Evolutionary conservation across 345 rosid species (phyloP).

Genomic region (Rubroshorea leprosula): DNA sequence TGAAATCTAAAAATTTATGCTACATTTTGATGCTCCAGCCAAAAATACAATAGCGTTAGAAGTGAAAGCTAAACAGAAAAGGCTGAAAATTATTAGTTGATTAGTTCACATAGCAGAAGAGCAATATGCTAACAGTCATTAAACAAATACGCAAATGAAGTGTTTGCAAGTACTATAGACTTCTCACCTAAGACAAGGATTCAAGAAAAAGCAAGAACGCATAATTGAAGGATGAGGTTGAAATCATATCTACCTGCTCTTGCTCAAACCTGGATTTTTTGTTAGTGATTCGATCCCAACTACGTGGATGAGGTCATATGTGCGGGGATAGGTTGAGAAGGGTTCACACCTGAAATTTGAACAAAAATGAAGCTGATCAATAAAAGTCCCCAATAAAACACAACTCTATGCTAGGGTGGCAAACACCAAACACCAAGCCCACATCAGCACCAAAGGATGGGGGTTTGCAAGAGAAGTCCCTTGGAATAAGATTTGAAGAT

Average conservation of each 20-base stretch:
- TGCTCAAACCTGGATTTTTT: slow-evolving; percentile 40
- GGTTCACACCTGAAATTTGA: slow-evolving; percentile 84
- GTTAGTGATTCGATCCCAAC: slow-evolving; percentile 72
- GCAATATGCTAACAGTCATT: not conserved
- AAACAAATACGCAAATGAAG: not conserved
- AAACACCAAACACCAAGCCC: not conserved
- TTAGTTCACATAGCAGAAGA: not conserved
- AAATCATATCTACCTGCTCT: slow-evolving; percentile 37
- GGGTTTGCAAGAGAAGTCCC: slow-evolving; percentile 1
- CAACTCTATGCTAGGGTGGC: not conserved
- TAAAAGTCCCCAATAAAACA: not conserved
- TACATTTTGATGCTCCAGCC: not conserved
- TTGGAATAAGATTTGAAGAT: not conserved
- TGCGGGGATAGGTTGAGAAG: slow-evolving; percentile 96
- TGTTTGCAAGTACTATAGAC: no score
- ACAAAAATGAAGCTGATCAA: slow-evolving; percentile 11
- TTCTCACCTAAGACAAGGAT: not conserved
- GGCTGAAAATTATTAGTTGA: not conserved
- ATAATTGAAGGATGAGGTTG: slow-evolving; percentile 4
- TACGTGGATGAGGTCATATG: slow-evolving; percentile 87
- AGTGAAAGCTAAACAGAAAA: not conserved
- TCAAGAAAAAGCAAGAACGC: not conserved
- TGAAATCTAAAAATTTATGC: not conserved
- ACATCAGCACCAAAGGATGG: not conserved
- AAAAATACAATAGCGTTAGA: slow-evolving; percentile 1